phyloP scores from a whole-genome alignment of 352 stramenopile species.

The Pythium dissotocum region DNA sequence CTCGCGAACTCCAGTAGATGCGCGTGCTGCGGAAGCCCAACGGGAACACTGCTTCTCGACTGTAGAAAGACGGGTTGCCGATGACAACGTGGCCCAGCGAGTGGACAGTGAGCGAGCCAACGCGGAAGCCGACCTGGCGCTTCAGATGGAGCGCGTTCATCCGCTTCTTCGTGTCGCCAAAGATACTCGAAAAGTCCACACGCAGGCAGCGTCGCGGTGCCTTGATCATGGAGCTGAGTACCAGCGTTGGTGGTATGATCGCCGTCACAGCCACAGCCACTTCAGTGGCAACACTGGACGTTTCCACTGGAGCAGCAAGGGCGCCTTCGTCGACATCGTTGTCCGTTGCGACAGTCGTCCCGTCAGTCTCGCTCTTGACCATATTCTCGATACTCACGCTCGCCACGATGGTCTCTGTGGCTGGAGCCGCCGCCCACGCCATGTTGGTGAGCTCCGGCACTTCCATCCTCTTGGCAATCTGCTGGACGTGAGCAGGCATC shows the following conservation, averaged over 20 bases:
- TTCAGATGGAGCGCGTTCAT: slow-evolving; percentile 46
- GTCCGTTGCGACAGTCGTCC: background rate
- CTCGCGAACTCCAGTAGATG: slow-evolving; percentile 91
- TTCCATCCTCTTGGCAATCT: slow-evolving; percentile 41
- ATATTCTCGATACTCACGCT: background rate
- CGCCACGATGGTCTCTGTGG: background rate
- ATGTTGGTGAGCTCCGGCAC: slow-evolving; percentile 5
- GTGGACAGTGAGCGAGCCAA: slow-evolving; percentile 81
- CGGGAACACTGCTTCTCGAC: slow-evolving; percentile 84
- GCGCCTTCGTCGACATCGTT: background rate
- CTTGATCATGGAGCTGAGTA: slow-evolving; percentile 21
- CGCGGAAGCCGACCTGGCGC: slow-evolving; percentile 60
- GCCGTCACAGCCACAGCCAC: background rate
- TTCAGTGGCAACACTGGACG: background rate
- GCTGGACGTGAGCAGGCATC: slow-evolving; percentile 47
- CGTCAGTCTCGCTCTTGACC: background rate
- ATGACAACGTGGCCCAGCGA: slow-evolving; percentile 80
- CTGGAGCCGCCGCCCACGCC: background rate
- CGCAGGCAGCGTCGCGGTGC: slow-evolving; percentile 24
- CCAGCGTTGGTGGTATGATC: background rate
- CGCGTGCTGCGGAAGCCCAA: slow-evolving; percentile 89
- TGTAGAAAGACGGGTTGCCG: slow-evolving; percentile 85
- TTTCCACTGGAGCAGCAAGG: background rate
- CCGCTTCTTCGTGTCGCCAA: slow-evolving; percentile 66
- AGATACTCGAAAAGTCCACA: slow-evolving; percentile 27